Conservation (phyloP, 139 green algal species). For the Haematococcus sp. region DNA sequence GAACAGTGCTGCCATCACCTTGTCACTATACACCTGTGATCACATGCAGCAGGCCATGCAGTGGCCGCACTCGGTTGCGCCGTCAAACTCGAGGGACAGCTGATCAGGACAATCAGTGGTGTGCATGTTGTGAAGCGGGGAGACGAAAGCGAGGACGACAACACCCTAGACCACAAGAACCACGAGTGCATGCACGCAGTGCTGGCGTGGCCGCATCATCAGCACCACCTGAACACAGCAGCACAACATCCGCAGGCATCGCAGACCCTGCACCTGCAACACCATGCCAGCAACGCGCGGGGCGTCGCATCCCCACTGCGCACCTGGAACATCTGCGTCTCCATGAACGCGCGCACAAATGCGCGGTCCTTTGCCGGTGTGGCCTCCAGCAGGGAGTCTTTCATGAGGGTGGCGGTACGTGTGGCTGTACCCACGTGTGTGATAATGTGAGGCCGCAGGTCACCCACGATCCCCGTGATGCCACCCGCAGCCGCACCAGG, state of each 20-base stretch:
- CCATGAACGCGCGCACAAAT: slow-evolving; percentile 78
- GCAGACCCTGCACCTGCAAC: too few species aligned
- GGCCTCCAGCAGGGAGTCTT: slow-evolving; percentile 74
- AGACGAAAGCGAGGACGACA: neutral
- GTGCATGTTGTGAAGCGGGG: too few species aligned
- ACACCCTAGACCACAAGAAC: neutral
- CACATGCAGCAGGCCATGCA: neutral
- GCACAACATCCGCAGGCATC: too few species aligned
- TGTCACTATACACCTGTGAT: slow-evolving; percentile 10
- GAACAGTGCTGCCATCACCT: slow-evolving; percentile 4
- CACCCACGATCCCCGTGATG: slow-evolving; percentile 42
- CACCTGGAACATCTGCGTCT: slow-evolving; percentile 88
- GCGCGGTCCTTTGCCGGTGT: slow-evolving; percentile 55
- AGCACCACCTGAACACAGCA: too few species aligned
- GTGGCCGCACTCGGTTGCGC: neutral
- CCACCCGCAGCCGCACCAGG: neutral
- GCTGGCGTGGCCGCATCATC: too few species aligned
- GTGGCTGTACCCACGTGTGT: slow-evolving; percentile 72
- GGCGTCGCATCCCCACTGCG: too few species aligned
- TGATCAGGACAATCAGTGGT: too few species aligned
- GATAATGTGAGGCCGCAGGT: slow-evolving; percentile 78
- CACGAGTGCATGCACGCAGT: too few species aligned
- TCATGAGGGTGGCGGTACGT: slow-evolving; percentile 48
- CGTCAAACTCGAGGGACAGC: too few species aligned
- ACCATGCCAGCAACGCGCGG: too few species aligned